These are phyloP conservation scores for Lantana camara DNA, from an alignment of 257 asterid species.

Conservation along the genomic window DNA sequence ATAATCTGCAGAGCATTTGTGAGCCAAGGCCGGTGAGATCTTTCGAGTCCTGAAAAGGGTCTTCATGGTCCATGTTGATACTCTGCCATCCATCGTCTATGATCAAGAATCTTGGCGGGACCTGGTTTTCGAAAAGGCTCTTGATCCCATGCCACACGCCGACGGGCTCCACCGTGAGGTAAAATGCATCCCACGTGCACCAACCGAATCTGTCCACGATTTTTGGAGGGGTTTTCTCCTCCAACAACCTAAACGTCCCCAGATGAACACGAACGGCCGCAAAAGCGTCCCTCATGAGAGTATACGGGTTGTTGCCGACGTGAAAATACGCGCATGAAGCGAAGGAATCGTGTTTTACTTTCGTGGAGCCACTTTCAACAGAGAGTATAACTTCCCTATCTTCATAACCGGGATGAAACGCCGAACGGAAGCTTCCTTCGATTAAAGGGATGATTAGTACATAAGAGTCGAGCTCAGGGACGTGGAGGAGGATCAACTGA, in stretches of 20 bases:
- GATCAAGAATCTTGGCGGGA: conserved; percentile 42
- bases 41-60: conserved; percentile 38
- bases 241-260: conserved; percentile 40
- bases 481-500: conserved; percentile 36
- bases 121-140: conserved; percentile 29
- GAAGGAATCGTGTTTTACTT: conserved; percentile 35
- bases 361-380: conserved; percentile 49
- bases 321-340: conserved; percentile 34
- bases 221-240: conserved; percentile 40
- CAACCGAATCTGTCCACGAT: conserved; percentile 44
- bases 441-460: conserved; percentile 40
- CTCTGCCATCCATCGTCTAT: conserved; percentile 61
- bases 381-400: conserved; percentile 29
- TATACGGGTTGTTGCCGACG: conserved; percentile 39
- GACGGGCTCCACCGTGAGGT: conserved; percentile 44
- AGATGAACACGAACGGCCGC: conserved; percentile 35
- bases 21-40: conserved; percentile 35
- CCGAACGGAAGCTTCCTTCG: conserved; percentile 41
- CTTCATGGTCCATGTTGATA: conserved; percentile 49
- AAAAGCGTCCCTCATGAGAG: conserved; percentile 39
- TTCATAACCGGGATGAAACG: conserved; percentile 37
- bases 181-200: conserved; percentile 60
- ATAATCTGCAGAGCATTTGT: conserved; percentile 48
- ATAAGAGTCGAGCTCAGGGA: conserved; percentile 38
- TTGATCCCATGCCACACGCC: conserved; percentile 49